These are phyloP conservation scores for Lepidium aucheri DNA, from an alignment of 345 rosid genomes.

Conservation along the genomic window DNA sequence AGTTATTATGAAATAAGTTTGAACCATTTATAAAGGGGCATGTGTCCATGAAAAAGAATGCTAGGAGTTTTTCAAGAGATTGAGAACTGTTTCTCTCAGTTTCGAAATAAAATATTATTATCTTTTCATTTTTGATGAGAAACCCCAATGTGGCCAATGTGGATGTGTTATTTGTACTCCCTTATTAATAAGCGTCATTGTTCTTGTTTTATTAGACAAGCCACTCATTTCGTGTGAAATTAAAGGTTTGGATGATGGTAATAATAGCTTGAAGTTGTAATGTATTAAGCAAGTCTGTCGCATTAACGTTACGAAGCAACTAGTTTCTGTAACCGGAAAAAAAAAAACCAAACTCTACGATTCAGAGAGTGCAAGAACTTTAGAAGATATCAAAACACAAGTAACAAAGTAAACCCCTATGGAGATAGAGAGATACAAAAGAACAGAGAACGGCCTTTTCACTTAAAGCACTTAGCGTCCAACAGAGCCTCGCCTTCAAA, in stretches of 20 bases:
- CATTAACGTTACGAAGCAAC: background rate
- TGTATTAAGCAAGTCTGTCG: background rate
- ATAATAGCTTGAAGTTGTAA: background rate
- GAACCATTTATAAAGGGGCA: too few species aligned
- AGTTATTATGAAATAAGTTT: too few species aligned
- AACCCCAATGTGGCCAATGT: too few species aligned
- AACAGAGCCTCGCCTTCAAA: constrained; percentile 82
- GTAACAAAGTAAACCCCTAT: constrained; percentile 3
- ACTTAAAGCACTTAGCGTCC: constrained; percentile 97
- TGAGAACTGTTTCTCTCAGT: too few species aligned
- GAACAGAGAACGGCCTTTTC: constrained; percentile 9
- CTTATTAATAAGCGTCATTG: background rate
- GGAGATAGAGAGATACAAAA: background rate
- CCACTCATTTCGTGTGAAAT: too few species aligned
- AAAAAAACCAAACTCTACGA: constrained; percentile 10
- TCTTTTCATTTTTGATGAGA: too few species aligned
- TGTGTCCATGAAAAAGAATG: too few species aligned
- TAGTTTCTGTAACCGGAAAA: constrained; percentile 3
- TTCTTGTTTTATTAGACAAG: background rate
- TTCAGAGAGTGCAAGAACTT: constrained; percentile 8
- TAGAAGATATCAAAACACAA: constrained; percentile 9
- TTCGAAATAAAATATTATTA: too few species aligned
- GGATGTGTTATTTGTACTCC: background rate
- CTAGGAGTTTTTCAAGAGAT: too few species aligned
- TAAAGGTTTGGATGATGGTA: background rate